phyloP scores from a whole-genome alignment of 345 rosid species.

The Aurinia saxatilis region DNA sequence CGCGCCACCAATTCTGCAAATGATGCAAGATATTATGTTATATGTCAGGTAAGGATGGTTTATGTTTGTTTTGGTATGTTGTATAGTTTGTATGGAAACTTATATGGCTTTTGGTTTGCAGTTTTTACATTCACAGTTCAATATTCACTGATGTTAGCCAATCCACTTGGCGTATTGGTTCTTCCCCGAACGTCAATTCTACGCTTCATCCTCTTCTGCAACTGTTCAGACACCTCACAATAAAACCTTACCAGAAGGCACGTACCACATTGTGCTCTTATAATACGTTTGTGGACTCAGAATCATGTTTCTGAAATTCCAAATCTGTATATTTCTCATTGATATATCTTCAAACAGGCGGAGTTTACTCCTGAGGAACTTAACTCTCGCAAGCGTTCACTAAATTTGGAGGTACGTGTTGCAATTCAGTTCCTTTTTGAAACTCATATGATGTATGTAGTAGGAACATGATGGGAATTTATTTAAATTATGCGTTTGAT shows the following conservation, averaged over 20 bases:
- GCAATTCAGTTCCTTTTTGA: neutral
- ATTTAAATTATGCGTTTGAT: neutral
- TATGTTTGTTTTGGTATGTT: neutral
- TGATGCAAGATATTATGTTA: constrained; percentile 46
- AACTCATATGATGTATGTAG: neutral
- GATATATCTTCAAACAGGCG: constrained; percentile 28
- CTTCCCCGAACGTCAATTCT: constrained; percentile 31
- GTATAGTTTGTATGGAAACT: constrained; percentile 3
- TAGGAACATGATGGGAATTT: neutral
- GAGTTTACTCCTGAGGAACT: constrained; percentile 47
- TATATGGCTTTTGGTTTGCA: constrained; percentile 18
- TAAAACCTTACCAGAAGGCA: constrained; percentile 44
- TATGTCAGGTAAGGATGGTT: constrained; percentile 31
- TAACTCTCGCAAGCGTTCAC: constrained; percentile 33
- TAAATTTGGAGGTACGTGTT: constrained; percentile 32
- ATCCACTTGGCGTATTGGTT: constrained; percentile 45
- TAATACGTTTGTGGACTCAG: neutral
- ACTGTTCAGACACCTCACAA: constrained; percentile 36
- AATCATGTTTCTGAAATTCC: neutral
- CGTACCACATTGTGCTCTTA: neutral
- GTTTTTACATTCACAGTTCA: constrained; percentile 47
- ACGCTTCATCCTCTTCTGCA: constrained; percentile 41
- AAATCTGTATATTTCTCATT: neutral
- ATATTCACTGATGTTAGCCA: constrained; percentile 33
- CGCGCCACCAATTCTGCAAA: constrained; percentile 34